A percentile compares a stretch with the other conserved stretches of the same genome.
Conservation (phyloP, 768 basidiomycete species). For the Amanita rimosa region DNA sequence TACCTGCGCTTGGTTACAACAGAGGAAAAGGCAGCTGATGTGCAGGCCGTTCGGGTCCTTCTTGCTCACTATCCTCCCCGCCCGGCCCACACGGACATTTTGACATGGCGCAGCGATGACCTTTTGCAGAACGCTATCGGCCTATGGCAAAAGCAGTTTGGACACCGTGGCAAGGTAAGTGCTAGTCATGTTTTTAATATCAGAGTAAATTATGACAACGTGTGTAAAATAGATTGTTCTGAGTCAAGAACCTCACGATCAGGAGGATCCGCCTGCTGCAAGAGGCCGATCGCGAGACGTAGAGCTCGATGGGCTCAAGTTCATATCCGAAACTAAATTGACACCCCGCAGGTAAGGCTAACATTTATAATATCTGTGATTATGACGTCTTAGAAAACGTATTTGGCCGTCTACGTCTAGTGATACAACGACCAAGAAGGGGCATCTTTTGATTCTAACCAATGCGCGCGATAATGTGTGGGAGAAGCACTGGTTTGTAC, state of each 20-base stretch:
- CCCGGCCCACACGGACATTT: conserved; percentile 37
- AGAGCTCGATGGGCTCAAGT: conserved; percentile 40
- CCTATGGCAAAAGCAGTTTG: conserved; percentile 81
- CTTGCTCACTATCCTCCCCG: conserved; percentile 44
- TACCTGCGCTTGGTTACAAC: conserved; percentile 61
- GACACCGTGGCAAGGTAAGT: conserved; percentile 63
- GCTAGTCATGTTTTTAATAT: conserved; percentile 11
- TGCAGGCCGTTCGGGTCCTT: conserved; percentile 79
- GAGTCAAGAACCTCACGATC: conserved; percentile 56
- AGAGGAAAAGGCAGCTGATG: conserved; percentile 74
- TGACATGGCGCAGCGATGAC: conserved; percentile 56
- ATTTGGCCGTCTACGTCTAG: conserved; percentile 24
- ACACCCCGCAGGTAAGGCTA: conserved; percentile 58
- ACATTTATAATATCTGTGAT: background rate
- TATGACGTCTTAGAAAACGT: conserved; percentile 1
- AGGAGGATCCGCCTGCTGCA: conserved; percentile 30
- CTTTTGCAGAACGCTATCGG: conserved; percentile 55
- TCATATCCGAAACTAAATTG: conserved; percentile 62
- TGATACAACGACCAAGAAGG: conserved; percentile 77
- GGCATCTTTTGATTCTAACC: conserved; percentile 66
- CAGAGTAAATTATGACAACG: conserved; percentile 1
- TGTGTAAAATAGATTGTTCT: conserved; percentile 53
- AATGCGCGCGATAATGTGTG: conserved; percentile 76
- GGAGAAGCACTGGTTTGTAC: conserved; percentile 79
- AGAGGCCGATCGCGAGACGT: conserved; percentile 17